These are phyloP conservation scores for Fusarium siculi DNA, from an alignment of 2,329 filamentous ascomycete species.

Conservation along the genomic window DNA sequence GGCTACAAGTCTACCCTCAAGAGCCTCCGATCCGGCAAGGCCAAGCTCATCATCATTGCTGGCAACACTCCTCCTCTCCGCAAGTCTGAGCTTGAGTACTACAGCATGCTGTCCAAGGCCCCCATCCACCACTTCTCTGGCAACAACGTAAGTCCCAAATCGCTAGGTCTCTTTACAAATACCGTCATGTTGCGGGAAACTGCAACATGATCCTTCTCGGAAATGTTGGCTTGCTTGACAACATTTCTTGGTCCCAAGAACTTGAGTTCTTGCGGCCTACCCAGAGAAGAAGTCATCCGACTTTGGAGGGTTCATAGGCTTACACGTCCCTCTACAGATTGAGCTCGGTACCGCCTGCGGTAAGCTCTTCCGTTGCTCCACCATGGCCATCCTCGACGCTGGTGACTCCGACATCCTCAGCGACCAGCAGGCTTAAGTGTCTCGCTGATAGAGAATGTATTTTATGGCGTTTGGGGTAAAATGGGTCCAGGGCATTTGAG, in stretches of 20 bases:
- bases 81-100: constrained; percentile 98
- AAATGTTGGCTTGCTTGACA: constrained; percentile 29
- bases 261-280: constrained; percentile 59
- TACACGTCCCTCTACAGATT: constrained; percentile 75
- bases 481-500: constrained; percentile 50
- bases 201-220: constrained; percentile 42
- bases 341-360: constrained; percentile 98
- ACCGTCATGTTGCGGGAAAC: constrained; percentile 30
- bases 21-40: constrained; percentile 93
- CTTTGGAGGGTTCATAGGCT: constrained; percentile 89
- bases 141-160: constrained; percentile 88
- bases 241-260: constrained; percentile 39
- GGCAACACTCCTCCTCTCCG: constrained; percentile 98
- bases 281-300: constrained; percentile 90
- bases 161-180: constrained; percentile 38
- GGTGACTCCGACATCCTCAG: constrained; percentile 98
- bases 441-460: constrained; percentile 40
- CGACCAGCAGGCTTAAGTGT: constrained; percentile 72
- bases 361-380: constrained; percentile 98
- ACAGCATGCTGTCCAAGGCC: constrained; percentile 92
- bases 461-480: constrained; percentile 59
- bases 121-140: constrained; percentile 97
- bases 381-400: constrained; percentile 96
- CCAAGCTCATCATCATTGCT: constrained; percentile 94
- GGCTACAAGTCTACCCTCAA: constrained; percentile 70